Evolutionary conservation across 2,329 filamentous ascomycete species (phyloP).

Genomic region (Sporothrix schenckii): DNA sequence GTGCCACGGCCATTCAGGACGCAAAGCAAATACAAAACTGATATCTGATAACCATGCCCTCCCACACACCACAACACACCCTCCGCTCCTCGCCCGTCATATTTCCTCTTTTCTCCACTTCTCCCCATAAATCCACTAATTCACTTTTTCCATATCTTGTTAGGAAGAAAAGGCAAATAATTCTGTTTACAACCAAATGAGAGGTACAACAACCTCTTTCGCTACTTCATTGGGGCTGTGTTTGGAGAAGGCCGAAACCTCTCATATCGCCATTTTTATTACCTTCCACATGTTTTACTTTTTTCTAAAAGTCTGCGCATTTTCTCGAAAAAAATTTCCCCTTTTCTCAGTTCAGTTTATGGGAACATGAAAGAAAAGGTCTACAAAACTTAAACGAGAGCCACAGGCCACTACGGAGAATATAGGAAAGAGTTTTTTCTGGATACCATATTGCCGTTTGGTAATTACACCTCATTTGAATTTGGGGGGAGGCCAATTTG

Average conservation of each 20-base stretch:
- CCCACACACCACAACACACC: slow-evolving; percentile 1
- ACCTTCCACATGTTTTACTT: no score
- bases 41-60: not conserved
- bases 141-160: not conserved
- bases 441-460: not conserved
- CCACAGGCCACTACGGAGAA: not conserved
- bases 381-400: not conserved
- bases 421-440: not conserved
- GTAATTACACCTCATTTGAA: not conserved
- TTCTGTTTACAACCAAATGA: not conserved
- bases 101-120: not conserved
- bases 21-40: slow-evolving; percentile 6
- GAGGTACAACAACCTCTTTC: slow-evolving; percentile 16
- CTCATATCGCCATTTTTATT: not conserved
- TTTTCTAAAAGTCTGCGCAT: not conserved
- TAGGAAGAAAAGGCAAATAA: not conserved
- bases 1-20: slow-evolving; percentile 1
- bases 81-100: slow-evolving; percentile 10
- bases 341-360: not conserved
- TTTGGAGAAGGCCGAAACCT: not conserved
- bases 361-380: not conserved
- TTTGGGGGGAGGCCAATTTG: not conserved
- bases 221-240: not conserved
- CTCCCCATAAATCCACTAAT: not conserved
- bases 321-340: no score